Base-by-base conservation (phyloP, 1,284 basidiomycete genomes). In the Pascua sp. region DNA sequence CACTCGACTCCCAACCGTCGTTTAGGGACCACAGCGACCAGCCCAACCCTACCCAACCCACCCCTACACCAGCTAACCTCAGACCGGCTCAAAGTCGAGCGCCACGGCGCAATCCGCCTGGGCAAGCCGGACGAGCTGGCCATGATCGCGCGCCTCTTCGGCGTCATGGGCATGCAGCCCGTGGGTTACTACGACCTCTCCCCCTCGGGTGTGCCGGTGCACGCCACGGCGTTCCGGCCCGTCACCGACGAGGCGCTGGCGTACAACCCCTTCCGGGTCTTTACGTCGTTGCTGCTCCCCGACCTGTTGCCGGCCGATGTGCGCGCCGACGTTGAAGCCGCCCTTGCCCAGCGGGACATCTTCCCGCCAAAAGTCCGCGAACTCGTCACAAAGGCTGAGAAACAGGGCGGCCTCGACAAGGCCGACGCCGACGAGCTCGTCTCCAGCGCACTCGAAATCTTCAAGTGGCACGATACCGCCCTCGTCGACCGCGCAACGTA, bases 151-250 rank as follows among this genome's bases (percentile, higher is more conserved):
- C 65, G 76, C 12, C 67, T 79, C 16, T 80, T 79, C 53, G 52
- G 51, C 1, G 57, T 68, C 13, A 71, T 79, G 65, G 77, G 75
- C 15, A 79, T 79, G 78, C 57, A 65, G 40, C 70, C 77, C 2
- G 77, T 79, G 0, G 77, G 77, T 4, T 79, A 79, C 65, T 79
- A 79, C 61, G 77, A 79, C 58, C 69, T 79, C 40, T 70, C 72
- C 15, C 67, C 66, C 42, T 69, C 73, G 4, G 73, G 74, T 15
- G 62, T 78, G 11, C 78, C 78, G 9, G 77, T 79, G n/a, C 78
- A 79, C 60, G 71, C 78, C 0, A 79, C 78, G 0, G 77, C 78
- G 0, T 79, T 79, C 61, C 63, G 78, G 32, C 73, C 78, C 3
- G 62, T 70, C 42, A 63, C 63, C 2, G 59, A 58, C n/a, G 55